Evolutionary conservation across 2,329 filamentous ascomycete genomes (phyloP), one percentile per base, ranked within the genome.

Genomic region (Phyllosticta citriasiana): DNA sequence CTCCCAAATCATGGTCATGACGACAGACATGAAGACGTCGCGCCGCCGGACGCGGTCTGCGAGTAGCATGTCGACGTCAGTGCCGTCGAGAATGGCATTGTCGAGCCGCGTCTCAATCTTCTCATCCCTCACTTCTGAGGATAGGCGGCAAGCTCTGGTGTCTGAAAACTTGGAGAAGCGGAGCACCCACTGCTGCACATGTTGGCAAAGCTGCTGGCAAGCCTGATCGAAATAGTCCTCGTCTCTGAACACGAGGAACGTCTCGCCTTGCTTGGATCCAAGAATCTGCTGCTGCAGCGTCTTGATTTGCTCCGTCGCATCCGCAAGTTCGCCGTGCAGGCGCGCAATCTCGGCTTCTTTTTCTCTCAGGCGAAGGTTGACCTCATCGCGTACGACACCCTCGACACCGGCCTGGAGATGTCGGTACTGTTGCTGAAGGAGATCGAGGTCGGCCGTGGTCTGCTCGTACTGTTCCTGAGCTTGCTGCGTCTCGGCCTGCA

Each of bases 1-100:
- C 75, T 99, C 94, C 92, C 92, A 99, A 57, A 99, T 87, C 91
- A 99, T 97, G 64, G 89, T 94, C 92, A 97, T 97, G 61, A 93
- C 90, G 74, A 99, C 91, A 47, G 91, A 94, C 91, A 97, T 97
- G 81, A 99, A 97, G 62, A 97, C 87, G 73, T 97, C 93, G 63
- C 93, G 86, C 64, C 94, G 87, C 69, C 84, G 87, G 60, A 97
- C 88, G 50, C 95, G 89, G 73, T 99, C 93, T 66, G 84, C 83
- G 56, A 99, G 86, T 70, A 96, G 94, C 62, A 81, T 79, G 74
- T 97, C 91, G 65, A 96, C 91, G 71, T 97, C 92, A 54, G 91
- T 91, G 64, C 93, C 94, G 75, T 99, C 95, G 26, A 99, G 82
- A 59, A 99, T 86, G 64, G 91, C 86, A 74, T 97, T 97, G 77